A percentile compares a stretch with the other conserved stretches of the same genome.
Evolutionary conservation across 106 monocot genomes (phyloP).

Genomic region (Allium fistulosum): DNA sequence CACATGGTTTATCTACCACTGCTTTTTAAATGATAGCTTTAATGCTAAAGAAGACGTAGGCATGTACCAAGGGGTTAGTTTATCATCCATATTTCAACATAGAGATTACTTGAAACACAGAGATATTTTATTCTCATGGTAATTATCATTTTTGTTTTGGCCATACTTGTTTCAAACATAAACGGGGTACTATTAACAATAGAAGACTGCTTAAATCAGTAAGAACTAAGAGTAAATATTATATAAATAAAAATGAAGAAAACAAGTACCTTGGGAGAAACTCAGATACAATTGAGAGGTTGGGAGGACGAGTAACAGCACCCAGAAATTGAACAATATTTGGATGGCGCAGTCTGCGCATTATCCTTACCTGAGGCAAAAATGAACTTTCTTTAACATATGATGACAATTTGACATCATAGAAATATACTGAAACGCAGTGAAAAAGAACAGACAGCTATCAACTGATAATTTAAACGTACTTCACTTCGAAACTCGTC

Average conservation of each 20-base stretch:
- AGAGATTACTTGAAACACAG: no score
- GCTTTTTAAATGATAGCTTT: no score
- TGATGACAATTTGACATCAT: background rate
- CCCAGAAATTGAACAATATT: slow-evolving; percentile 98
- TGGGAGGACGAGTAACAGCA: slow-evolving; percentile 93
- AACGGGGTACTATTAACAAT: no score
- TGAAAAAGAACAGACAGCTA: background rate
- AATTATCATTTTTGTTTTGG: no score
- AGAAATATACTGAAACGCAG: background rate
- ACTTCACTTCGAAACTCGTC: slow-evolving; percentile 98
- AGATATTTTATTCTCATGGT: no score
- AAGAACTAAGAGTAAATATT: no score
- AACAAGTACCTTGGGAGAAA: slow-evolving; percentile 82
- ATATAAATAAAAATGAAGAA: background rate
- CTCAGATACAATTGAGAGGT: slow-evolving; percentile 94
- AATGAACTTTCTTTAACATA: background rate
- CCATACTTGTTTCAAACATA: no score
- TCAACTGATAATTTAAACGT: slow-evolving; percentile 11
- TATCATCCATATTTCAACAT: no score
- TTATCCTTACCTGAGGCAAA: slow-evolving; percentile 65
- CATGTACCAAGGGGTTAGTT: no score
- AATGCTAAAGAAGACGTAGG: no score
- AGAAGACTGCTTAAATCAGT: no score
- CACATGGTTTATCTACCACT: no score
- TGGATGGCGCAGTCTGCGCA: slow-evolving; percentile 97